These are phyloP conservation scores for Trichomonascus vanleenenianus DNA, from an alignment of 805 yeast species.

Conservation along the genomic window DNA sequence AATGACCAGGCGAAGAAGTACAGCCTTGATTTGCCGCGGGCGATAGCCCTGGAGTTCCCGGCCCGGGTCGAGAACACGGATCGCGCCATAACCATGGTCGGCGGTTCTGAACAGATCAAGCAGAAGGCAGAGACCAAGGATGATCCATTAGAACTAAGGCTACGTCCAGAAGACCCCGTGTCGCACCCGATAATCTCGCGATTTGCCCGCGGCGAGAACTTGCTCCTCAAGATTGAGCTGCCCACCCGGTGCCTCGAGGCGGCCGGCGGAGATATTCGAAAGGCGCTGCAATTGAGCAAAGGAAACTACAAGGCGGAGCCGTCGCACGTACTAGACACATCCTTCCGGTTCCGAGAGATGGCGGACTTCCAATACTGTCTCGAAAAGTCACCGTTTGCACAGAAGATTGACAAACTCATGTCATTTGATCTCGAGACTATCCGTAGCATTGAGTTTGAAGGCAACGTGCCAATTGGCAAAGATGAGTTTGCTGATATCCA, in stretches of 20 bases:
- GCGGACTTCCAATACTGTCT: conserved; percentile 79
- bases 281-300: conserved; percentile 60
- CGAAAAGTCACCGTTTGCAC: conserved; percentile 44
- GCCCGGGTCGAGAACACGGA: conserved; percentile 46
- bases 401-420: conserved; percentile 34
- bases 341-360: conserved; percentile 73
- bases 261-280: conserved; percentile 37
- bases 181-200: conserved; percentile 43
- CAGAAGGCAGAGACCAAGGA: conserved; percentile 28
- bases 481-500: conserved; percentile 52
- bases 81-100: conserved; percentile 40
- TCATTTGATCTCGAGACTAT: conserved; percentile 37
- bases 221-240: conserved; percentile 28
- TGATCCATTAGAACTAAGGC: conserved; percentile 28
- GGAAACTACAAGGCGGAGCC: conserved; percentile 45
- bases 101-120: conserved; percentile 39
- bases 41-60: conserved; percentile 73
- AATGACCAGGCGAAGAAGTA: conserved; percentile 39
- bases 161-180: conserved; percentile 30
- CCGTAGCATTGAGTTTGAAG: conserved; percentile 29
- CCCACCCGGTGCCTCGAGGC: conserved; percentile 23
- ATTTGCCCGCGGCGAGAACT: conserved; percentile 19
- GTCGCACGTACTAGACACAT: conserved; percentile 56
- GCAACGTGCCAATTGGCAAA: conserved; percentile 13
- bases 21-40: conserved; percentile 66